Base-by-base conservation (phyloP, 139 green algal species). In the Tetraselmis striata region DNA sequence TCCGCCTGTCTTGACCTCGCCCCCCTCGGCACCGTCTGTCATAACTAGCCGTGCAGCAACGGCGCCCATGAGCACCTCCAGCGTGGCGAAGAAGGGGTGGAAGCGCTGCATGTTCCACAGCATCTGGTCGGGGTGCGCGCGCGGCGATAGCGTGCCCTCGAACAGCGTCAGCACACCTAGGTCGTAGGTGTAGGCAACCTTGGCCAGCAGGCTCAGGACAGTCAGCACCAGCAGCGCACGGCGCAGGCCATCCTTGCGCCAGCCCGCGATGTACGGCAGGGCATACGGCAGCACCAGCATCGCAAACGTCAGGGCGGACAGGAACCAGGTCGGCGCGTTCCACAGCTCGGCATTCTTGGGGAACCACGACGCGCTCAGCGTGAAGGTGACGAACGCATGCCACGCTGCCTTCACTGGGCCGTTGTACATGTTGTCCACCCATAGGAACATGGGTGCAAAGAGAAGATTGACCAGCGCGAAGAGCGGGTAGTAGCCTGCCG, bases 251-350 rank as follows among this genome's bases (percentile, higher is more conserved):
- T 83, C 76, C 29, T 84, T 83, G 2, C 45, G 74, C 58, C 75
- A 79, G 30, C 77, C 31, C 28, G 80, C 80, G n/a, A 87, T 80
- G 26, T 31, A 27, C 18, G 80, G 80, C 1, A 87, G 80, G 58
- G 77, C 80, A 28, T 81, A 87, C 1, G 84, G 84, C 29, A 87
- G 32, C 29, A 67, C 77, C 22, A 83, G 28, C 76, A 83, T 84
- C 23, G 80, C 80, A 28, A 87, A 84, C 24, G 84, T 77, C 2
- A 87, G 74, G 76, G 84, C 84, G 58, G 76, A 83, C 2, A 87
- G 59, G 81, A 87, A 87, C 84, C 84, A 87, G 45, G 84, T 83
- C n/a, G 84, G 84, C 59, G 84, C 84, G 80, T 87, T 87, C 84
- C 84, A 87, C 23, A 81, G 77, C 77, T 81, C 77, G 2, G 77